phyloP scores from a whole-genome alignment of 2,329 filamentous ascomycete species.

The Botrytis tulipae region DNA sequence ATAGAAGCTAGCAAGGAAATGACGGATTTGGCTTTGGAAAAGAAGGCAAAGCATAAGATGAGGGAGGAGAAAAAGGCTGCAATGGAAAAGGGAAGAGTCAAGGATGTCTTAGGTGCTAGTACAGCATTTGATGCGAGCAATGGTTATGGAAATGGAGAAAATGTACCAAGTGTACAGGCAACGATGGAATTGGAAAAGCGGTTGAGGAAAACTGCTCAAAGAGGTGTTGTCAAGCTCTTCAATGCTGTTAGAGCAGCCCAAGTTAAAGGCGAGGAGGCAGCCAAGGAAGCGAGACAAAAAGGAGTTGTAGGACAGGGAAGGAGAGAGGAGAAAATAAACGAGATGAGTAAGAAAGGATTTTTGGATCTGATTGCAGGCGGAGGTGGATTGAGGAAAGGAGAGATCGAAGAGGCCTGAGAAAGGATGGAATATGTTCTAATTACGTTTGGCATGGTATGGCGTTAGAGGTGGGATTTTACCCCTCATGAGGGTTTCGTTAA shows the following conservation, averaged over 20 bases:
- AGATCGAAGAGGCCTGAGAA: slow-evolving; percentile 43
- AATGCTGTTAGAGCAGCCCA: slow-evolving; percentile 93
- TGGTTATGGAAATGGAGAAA: slow-evolving; percentile 39
- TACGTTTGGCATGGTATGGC: slow-evolving; percentile 22
- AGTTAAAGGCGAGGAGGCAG: slow-evolving; percentile 79
- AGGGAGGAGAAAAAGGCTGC: slow-evolving; percentile 77
- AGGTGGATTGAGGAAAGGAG: slow-evolving; percentile 58
- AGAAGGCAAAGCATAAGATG: slow-evolving; percentile 75
- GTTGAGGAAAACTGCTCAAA: slow-evolving; percentile 82
- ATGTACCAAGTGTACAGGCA: slow-evolving; percentile 50
- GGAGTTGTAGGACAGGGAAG: slow-evolving; percentile 76
- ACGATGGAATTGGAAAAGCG: slow-evolving; percentile 72
- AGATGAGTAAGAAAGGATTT: slow-evolving; percentile 97
- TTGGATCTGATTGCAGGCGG: slow-evolving; percentile 78
- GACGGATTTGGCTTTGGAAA: slow-evolving; percentile 74
- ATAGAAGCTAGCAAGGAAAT: slow-evolving; percentile 69
- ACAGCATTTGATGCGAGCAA: slow-evolving; percentile 52
- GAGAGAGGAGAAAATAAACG: slow-evolving; percentile 83
- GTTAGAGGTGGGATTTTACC: slow-evolving; percentile 31
- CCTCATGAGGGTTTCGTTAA: slow-evolving; percentile 22
- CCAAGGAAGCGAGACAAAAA: slow-evolving; percentile 64
- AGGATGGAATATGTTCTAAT: slow-evolving; percentile 14
- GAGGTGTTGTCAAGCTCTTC: slow-evolving; percentile 93
- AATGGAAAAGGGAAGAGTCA: slow-evolving; percentile 82
- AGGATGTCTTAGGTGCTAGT: slow-evolving; percentile 71